These are phyloP conservation scores for Elsinoe perseae DNA, from an alignment of 2,329 filamentous ascomycete genomes.

Conservation along the genomic window DNA sequence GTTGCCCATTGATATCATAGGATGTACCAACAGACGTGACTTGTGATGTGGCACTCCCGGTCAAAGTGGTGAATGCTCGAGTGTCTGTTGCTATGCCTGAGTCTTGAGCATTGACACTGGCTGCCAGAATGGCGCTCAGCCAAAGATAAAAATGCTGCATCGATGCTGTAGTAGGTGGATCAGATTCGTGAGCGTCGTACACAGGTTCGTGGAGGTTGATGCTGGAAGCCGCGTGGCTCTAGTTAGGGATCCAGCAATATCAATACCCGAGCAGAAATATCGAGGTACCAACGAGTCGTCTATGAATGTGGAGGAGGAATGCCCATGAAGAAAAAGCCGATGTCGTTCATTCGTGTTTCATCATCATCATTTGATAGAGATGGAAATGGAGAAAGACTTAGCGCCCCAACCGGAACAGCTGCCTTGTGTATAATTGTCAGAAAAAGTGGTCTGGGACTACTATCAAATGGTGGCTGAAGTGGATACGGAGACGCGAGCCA, in stretches of 20 bases:
- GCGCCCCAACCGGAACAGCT: neutral
- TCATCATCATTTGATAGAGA: neutral
- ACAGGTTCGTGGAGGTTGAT: neutral
- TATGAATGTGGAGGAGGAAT: neutral
- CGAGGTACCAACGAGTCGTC: neutral
- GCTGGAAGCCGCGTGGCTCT: slow-evolving; percentile 3
- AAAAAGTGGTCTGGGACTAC: neutral
- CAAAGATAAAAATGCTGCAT: slow-evolving; percentile 26
- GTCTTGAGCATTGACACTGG: slow-evolving; percentile 26
- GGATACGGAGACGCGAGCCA: neutral
- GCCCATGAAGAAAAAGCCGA: neutral
- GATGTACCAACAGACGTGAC: slow-evolving; percentile 16
- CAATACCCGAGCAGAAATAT: neutral
- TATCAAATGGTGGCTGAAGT: neutral
- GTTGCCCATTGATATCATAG: slow-evolving; percentile 8
- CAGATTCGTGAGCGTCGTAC: slow-evolving; percentile 1
- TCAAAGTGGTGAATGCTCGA: slow-evolving; percentile 23
- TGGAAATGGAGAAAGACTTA: neutral
- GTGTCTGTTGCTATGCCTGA: slow-evolving; percentile 17
- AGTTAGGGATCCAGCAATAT: neutral
- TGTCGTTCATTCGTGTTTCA: slow-evolving; percentile 1
- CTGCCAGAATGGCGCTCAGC: slow-evolving; percentile 31
- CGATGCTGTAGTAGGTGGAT: slow-evolving; percentile 6
- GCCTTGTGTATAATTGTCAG: neutral
- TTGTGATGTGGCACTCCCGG: slow-evolving; percentile 20